Evolutionary conservation across 2,329 filamentous ascomycete genomes (phyloP).

Genomic region (Hypoxylon sp.): DNA sequence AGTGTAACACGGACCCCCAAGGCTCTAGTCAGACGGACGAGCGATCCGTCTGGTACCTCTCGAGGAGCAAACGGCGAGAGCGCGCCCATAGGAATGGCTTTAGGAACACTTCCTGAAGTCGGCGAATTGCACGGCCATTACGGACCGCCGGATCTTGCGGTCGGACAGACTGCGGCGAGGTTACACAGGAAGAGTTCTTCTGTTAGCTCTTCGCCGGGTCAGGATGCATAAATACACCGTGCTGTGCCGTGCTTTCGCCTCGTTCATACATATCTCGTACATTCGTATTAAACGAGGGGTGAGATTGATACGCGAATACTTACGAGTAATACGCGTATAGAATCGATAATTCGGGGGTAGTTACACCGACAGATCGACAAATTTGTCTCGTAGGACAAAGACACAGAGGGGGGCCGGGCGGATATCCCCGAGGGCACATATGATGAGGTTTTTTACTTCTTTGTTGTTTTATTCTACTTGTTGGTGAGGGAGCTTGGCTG

Average conservation of each 20-base stretch:
- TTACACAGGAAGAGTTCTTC: slow-evolving; percentile 29
- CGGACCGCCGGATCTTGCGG: slow-evolving; percentile 56
- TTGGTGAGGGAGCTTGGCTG: slow-evolving; percentile 10
- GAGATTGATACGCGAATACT: neutral
- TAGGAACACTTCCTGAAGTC: slow-evolving; percentile 58
- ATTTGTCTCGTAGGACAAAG: neutral
- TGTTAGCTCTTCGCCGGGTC: slow-evolving; percentile 17
- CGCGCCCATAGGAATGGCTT: slow-evolving; percentile 41
- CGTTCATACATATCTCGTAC: neutral
- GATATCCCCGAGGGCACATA: neutral
- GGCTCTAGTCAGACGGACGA: slow-evolving; percentile 40
- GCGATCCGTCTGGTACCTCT: slow-evolving; percentile 34
- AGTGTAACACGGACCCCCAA: slow-evolving; percentile 38
- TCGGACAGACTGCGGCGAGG: slow-evolving; percentile 58
- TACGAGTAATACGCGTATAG: neutral
- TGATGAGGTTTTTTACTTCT: neutral
- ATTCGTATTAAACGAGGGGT: neutral
- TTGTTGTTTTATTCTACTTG: neutral
- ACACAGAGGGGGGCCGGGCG: neutral
- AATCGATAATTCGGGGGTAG: neutral
- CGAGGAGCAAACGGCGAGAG: slow-evolving; percentile 39
- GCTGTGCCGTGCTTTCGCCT: neutral
- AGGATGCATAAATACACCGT: neutral
- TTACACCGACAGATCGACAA: slow-evolving; percentile 1
- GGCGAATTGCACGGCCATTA: slow-evolving; percentile 63